Base-by-base conservation (phyloP, 1,284 basidiomycete species). In the Boletus sp. region DNA sequence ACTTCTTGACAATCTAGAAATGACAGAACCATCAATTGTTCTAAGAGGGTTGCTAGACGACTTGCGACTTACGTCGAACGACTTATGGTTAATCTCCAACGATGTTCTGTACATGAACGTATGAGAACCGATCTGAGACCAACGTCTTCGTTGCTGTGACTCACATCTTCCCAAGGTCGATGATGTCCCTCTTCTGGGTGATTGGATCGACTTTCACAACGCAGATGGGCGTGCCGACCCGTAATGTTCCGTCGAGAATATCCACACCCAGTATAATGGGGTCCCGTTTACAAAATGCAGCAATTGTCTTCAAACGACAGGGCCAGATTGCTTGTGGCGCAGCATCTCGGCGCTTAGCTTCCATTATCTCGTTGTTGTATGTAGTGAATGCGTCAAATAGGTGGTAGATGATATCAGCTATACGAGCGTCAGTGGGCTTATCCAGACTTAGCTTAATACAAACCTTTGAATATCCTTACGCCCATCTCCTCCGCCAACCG, bases 381-480 rank as follows among this genome's bases (percentile, higher is more conserved):
- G 86, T 90, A 41, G 86, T 97, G 74, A 99, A 99, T 22, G 92
- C 84, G 66, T 99, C 96, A 69, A 99, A 98, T 49, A 99, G 73
- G 69, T 99, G 96, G 71, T 99, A 99, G 62, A 99, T 99, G 68
- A 99, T 98, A 64, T 94, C 91, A 57, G 93, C 93, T 90, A 63
- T 22, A 53, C 3, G 44, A 32, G 7, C 8, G 39, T 51, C 32
- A 56, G 51, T 27, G 14, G n/a, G 27, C 27, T 26, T 20, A 41
- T 14, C 25, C 5, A 39, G 39, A 32, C 4, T 23, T 16, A 14
- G 19, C 17, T 20, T 13, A 17, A 17, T 12, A 19, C 48, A 44
- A 56, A 91, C 92, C 91, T 73, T 88, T 94, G 78, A 98, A 99
- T 60, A 99, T 73, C 59, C 82, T 84, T 62, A 99, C 87, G 29